Evolutionary conservation across 257 asterid genomes (phyloP).

Genomic region (Rehmannia glutinosa): DNA sequence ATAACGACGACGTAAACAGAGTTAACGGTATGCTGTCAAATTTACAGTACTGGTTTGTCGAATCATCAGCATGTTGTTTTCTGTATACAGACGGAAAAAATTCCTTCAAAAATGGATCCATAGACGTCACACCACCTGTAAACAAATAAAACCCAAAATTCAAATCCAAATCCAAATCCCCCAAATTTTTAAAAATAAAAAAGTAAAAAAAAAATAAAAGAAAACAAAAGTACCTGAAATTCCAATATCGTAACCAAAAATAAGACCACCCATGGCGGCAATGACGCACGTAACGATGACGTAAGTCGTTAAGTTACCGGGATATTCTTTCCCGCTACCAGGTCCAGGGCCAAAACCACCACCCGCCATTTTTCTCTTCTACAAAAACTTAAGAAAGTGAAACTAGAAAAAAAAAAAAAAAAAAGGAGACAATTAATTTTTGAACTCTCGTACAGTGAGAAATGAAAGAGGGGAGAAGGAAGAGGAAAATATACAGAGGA

Average conservation of each 20-base stretch:
- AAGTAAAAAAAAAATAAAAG: background rate
- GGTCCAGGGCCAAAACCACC: conserved; percentile 58
- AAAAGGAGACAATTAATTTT: too few relatives aligned
- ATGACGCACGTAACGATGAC: conserved; percentile 65
- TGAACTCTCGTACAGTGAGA: background rate
- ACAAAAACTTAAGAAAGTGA: background rate
- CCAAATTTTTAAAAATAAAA: background rate
- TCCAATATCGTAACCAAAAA: conserved; percentile 86
- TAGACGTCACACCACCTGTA: conserved; percentile 86
- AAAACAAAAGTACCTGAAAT: conserved; percentile 42
- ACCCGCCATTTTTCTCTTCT: conserved; percentile 56
- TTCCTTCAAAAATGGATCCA: conserved; percentile 63
- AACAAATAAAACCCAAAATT: background rate
- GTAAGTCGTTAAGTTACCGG: conserved; percentile 66
- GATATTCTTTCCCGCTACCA: conserved; percentile 53
- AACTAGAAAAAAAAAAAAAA: background rate
- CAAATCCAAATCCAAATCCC: background rate
- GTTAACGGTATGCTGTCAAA: conserved; percentile 70
- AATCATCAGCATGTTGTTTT: conserved; percentile 37
- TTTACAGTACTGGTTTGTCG: conserved; percentile 78
- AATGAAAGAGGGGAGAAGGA: background rate
- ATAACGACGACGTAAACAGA: conserved; percentile 78
- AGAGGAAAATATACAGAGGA: background rate
- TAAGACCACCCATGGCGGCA: conserved; percentile 97
- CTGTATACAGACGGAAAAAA: conserved; percentile 61